Base-by-base conservation (phyloP, 2,329 filamentous ascomycete species). In the Cladophialophora chaetospira region DNA sequence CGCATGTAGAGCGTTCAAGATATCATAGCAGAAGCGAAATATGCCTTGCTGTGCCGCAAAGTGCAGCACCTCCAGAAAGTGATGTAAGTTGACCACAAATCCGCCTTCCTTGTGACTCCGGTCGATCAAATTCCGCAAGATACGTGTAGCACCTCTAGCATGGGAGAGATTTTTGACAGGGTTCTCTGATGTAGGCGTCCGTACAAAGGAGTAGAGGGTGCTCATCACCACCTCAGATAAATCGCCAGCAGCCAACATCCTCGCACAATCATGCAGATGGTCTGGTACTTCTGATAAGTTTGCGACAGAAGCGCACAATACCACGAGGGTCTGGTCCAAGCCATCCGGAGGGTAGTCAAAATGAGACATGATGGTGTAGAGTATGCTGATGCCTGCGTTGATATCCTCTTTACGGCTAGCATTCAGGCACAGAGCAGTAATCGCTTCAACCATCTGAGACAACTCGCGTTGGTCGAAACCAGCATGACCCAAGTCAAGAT, bases 301-400 rank as follows among this genome's bases (percentile, higher is more conserved):
- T 17, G 63, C 56, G 15, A 52, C 47, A 33, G 63, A 62, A 36
- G 63, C 60, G 26, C 57, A 64, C 26, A 65, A 43, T 5, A 62
- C 57, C 29, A 58, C 59, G 17, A 64, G 45, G 11, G 55, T 61
- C 19, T 64, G 55, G 9, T 59, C 31, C 9, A 65, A 53, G 5
- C 60, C 57, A 9, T 45, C 45, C 29, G 42, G 33, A 17, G 63
- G 63, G 42, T 63, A 64, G 2, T 57, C 48, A 26, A 60, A 60
- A 36, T 55, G 47, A 4, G 54, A 43, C 11, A 55, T 33, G 17
- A 65, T 49, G 26, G 56, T 42, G 25, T 63, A 55, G 10, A 64
- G 53, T 11, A 64, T 46, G 25, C 48, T 55, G 48, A 65, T 52
- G 19, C 59, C 57, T 26, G 40, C 49, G 26, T 65, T 55, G 51